phyloP scores from a whole-genome alignment of 2,329 filamentous ascomycete genomes.

The Rosellinia necatrix region DNA sequence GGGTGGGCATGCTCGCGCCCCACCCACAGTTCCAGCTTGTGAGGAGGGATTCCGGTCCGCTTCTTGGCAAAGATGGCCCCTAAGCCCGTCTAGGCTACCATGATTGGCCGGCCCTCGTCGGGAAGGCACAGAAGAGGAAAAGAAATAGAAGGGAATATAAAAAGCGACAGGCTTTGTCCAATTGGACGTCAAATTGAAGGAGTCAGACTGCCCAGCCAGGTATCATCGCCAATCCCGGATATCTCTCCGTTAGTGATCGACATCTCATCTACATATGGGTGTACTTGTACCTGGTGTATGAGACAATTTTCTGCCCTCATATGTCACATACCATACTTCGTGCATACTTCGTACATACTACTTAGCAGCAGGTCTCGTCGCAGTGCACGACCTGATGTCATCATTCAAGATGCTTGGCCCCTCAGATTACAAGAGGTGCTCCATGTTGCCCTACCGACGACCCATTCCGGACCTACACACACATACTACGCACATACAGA shows the following conservation, averaged over 20 bases:
- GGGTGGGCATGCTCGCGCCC: no score
- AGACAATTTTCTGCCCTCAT: constrained; percentile 7
- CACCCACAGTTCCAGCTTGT: constrained; percentile 9
- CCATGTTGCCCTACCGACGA: no score
- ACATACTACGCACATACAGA: neutral
- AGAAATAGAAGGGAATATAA: constrained; percentile 16
- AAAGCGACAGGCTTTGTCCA: neutral
- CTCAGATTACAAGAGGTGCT: no score
- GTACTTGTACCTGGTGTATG: no score
- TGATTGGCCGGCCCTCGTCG: constrained; percentile 15
- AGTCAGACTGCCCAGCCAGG: constrained; percentile 11
- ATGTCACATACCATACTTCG: no score
- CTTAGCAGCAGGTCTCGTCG: no score
- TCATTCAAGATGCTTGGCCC: neutral
- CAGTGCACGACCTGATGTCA: constrained; percentile 8
- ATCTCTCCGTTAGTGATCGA: neutral
- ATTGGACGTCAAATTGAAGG: constrained; percentile 12
- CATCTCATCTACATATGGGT: no score
- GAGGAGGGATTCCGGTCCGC: constrained; percentile 16
- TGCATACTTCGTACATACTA: no score
- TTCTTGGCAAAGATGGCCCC: no score
- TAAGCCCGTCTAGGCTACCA: neutral
- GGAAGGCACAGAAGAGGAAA: constrained; percentile 20
- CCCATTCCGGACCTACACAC: no score
- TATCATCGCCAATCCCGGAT: neutral